A percentile compares a stretch with the other conserved stretches of the same genome.
These are phyloP conservation scores for Crithidia bombi DNA, from an alignment of 208 protist species.

Conservation along the genomic window DNA sequence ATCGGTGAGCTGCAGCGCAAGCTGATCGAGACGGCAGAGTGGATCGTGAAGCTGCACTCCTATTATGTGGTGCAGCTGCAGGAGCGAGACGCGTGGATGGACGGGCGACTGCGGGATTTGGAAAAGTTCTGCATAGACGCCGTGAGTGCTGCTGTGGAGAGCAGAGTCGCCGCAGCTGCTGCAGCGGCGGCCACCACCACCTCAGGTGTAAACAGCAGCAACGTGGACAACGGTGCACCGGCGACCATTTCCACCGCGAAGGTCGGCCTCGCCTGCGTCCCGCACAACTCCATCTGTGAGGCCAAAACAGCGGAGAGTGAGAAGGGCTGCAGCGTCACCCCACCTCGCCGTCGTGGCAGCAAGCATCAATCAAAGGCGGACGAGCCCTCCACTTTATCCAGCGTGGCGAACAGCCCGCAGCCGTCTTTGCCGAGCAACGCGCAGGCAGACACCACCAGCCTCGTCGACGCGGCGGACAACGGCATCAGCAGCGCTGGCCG, in stretches of 20 bases:
- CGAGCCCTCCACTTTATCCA: background rate
- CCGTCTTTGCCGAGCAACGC: conserved; percentile 17
- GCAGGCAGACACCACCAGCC: conserved; percentile 1
- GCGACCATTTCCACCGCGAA: conserved; percentile 13
- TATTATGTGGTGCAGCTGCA: conserved; percentile 62
- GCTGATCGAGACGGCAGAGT: conserved; percentile 73
- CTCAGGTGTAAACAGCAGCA: conserved; percentile 3
- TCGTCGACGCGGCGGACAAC: background rate
- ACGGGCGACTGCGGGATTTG: conserved; percentile 54
- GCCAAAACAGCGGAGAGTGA: background rate
- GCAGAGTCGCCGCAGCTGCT: background rate
- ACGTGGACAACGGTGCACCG: conserved; percentile 6
- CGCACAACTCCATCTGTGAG: background rate
- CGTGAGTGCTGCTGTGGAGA: background rate
- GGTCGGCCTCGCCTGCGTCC: background rate
- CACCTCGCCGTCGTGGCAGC: background rate
- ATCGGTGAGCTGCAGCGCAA: conserved; percentile 54
- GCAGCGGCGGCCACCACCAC: conserved; percentile 1
- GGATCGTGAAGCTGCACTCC: conserved; percentile 41
- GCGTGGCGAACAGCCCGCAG: conserved; percentile 11
- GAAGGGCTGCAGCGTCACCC: background rate
- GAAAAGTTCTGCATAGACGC: conserved; percentile 15
- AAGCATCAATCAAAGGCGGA: background rate
- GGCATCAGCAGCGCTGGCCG: conserved; percentile 4
- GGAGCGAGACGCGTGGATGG: conserved; percentile 48